A percentile compares a stretch with the other conserved stretches of the same genome.
These are phyloP conservation scores for Fusarium armeniacum DNA, from an alignment of 2,329 filamentous ascomycete genomes.

Conservation along the genomic window DNA sequence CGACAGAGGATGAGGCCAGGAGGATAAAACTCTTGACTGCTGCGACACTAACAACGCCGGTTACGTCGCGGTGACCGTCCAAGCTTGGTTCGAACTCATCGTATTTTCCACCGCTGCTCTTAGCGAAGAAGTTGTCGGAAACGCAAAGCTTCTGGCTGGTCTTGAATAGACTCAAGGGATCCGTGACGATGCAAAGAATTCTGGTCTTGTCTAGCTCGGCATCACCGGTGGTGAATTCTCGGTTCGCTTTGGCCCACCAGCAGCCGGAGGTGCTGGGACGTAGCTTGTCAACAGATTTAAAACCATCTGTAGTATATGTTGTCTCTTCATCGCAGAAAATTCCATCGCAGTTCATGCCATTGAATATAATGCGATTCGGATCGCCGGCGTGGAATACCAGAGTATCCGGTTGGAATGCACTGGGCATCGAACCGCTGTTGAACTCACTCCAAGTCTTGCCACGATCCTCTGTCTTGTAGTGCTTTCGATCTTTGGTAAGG, in stretches of 20 bases:
- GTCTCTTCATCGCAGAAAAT: slow-evolving; percentile 74
- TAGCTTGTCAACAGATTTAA: slow-evolving; percentile 77
- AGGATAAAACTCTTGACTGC: slow-evolving; percentile 89
- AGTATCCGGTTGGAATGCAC: slow-evolving; percentile 63
- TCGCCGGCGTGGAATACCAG: slow-evolving; percentile 88
- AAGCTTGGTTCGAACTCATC: slow-evolving; percentile 82
- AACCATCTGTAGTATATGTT: slow-evolving; percentile 88
- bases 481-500: slow-evolving; percentile 75
- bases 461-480: slow-evolving; percentile 87
- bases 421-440: slow-evolving; percentile 70
- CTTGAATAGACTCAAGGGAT: slow-evolving; percentile 77
- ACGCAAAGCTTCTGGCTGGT: slow-evolving; percentile 83
- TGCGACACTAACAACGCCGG: slow-evolving; percentile 85
- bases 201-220: slow-evolving; percentile 76
- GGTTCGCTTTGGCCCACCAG: slow-evolving; percentile 86
- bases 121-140: slow-evolving; percentile 86
- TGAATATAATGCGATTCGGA: slow-evolving; percentile 87
- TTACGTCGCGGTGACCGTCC: slow-evolving; percentile 78
- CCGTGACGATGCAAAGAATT: slow-evolving; percentile 83
- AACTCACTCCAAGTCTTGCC: slow-evolving; percentile 87
- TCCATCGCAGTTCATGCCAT: slow-evolving; percentile 77
- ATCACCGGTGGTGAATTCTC: slow-evolving; percentile 78
- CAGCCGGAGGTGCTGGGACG: slow-evolving; percentile 80
- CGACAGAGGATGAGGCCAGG: slow-evolving; percentile 81
- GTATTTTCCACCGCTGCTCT: slow-evolving; percentile 58